phyloP scores from a whole-genome alignment of 116 monocot genomes.

The Iris pallida region DNA sequence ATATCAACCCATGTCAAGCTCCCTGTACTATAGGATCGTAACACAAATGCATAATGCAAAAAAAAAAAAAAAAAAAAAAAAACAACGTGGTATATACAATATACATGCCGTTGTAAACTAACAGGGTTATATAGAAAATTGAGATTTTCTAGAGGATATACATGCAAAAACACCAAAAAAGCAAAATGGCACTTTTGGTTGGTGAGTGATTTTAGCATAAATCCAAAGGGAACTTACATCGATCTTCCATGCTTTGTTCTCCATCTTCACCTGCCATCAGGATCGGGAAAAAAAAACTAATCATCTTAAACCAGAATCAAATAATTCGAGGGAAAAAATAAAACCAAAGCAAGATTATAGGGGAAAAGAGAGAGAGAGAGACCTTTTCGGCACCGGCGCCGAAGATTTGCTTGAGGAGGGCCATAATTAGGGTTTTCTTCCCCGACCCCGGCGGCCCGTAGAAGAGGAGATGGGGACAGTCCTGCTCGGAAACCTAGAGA shows the following conservation, averaged over 20 bases:
- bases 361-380: not conserved
- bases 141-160: no score
- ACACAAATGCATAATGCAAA: no score
- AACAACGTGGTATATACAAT: no score
- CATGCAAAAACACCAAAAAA: not conserved
- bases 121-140: no score
- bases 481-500: slow-evolving; percentile 81
- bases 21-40: no score
- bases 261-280: slow-evolving; percentile 80
- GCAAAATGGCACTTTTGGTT: not conserved
- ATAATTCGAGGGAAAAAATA: not conserved
- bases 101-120: no score
- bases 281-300: no score
- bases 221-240: slow-evolving; percentile 45
- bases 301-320: not conserved
- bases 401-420: slow-evolving; percentile 90
- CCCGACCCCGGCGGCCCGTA: slow-evolving; percentile 98
- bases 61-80: no score
- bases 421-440: slow-evolving; percentile 95
- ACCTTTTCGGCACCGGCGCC: slow-evolving; percentile 80
- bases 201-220: not conserved
- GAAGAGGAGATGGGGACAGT: slow-evolving; percentile 92
- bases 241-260: slow-evolving; percentile 96
- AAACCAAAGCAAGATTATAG: not conserved
- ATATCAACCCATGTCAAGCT: no score